phyloP scores from a whole-genome alignment of 441 rosid species.

The Mallotus repandus region DNA sequence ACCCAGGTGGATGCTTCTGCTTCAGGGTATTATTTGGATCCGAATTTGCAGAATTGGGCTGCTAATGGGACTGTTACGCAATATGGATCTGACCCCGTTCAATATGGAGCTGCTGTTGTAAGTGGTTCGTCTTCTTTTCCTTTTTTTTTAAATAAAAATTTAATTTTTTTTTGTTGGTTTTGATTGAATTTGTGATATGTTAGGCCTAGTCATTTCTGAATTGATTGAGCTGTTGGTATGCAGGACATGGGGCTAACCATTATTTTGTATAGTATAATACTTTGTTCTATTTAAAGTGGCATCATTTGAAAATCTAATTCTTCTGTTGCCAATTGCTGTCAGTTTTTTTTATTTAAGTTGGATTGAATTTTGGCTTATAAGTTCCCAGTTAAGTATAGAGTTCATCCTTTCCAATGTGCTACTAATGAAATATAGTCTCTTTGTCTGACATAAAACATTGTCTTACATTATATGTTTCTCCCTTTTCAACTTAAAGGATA shows the following conservation, averaged over 20 bases:
- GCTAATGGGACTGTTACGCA: constrained; percentile 25
- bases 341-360: too few species aligned
- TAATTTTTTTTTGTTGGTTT: neutral
- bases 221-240: too few species aligned
- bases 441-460: neutral
- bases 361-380: too few species aligned
- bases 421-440: neutral
- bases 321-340: too few species aligned
- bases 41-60: constrained; percentile 22
- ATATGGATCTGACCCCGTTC: constrained; percentile 29
- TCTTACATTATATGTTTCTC: too few species aligned
- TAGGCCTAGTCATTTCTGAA: too few species aligned
- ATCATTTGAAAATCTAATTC: too few species aligned
- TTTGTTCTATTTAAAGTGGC: neutral
- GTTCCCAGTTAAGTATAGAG: neutral
- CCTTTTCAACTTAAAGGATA: neutral
- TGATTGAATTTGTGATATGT: neutral
- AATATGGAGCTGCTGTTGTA: constrained; percentile 32
- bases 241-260: too few species aligned
- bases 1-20: constrained; percentile 9
- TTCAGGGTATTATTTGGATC: constrained; percentile 22
- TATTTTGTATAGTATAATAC: neutral
- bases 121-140: constrained; percentile 28
- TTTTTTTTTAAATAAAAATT: too few species aligned
- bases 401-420: neutral